Conservation (phyloP, 1,139 yeast species). For the Nematodospora anomalae region DNA sequence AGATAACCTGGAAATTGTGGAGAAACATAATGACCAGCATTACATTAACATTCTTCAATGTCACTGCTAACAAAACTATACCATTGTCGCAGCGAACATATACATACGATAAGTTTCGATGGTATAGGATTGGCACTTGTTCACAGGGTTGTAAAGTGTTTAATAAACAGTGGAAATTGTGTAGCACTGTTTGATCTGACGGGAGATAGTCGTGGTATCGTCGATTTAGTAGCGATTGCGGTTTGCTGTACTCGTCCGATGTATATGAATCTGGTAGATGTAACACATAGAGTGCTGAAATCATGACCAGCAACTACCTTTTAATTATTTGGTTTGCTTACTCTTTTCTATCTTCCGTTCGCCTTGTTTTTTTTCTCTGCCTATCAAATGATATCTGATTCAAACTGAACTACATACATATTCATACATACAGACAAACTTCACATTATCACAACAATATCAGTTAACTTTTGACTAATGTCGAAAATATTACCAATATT, state of each 20-base stretch:
- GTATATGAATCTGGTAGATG: conserved; percentile 34
- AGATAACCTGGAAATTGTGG: conserved; percentile 31
- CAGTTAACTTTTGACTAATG: neutral
- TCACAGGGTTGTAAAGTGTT: conserved; percentile 18
- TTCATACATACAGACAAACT: too few relatives aligned
- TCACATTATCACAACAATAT: too few relatives aligned
- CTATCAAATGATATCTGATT: too few relatives aligned
- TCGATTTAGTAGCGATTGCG: conserved; percentile 39
- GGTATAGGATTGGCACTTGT: conserved; percentile 32
- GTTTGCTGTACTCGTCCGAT: conserved; percentile 28
- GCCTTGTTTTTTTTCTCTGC: too few relatives aligned
- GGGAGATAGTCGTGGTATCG: conserved; percentile 37
- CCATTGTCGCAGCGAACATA: conserved; percentile 32
- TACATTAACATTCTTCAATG: conserved; percentile 35
- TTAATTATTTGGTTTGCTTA: too few relatives aligned
- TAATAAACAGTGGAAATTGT: conserved; percentile 28
- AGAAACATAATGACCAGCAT: conserved; percentile 45
- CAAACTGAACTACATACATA: too few relatives aligned
- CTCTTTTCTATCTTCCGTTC: too few relatives aligned
- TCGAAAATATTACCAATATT: conserved; percentile 5
- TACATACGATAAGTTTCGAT: conserved; percentile 32
- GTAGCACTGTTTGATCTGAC: conserved; percentile 23
- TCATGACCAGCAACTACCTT: conserved; percentile 31
- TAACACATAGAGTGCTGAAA: conserved; percentile 39
- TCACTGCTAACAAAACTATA: conserved; percentile 32